Conservation (phyloP, 2,329 filamentous ascomycete species). For the Beauveria scarabaeidicola region DNA sequence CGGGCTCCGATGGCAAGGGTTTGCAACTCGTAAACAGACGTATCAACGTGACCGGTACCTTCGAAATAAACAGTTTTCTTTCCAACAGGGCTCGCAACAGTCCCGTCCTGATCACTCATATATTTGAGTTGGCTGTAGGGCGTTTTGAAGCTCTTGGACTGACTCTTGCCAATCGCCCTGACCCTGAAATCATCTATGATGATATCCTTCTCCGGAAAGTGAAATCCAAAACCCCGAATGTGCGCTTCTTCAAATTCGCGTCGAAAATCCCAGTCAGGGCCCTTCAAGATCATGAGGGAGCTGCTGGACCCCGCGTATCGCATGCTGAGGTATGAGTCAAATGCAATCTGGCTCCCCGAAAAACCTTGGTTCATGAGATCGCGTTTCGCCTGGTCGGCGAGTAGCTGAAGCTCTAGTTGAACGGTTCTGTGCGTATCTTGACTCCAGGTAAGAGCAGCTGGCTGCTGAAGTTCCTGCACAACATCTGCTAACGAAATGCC, state of each 20-base stretch:
- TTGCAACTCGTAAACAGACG: slow-evolving; percentile 19
- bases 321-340: slow-evolving; percentile 34
- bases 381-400: slow-evolving; percentile 16
- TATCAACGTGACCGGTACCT: slow-evolving; percentile 17
- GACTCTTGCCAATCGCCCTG: slow-evolving; percentile 25
- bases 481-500: slow-evolving; percentile 38
- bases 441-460: slow-evolving; percentile 24
- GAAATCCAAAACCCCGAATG: slow-evolving; percentile 68
- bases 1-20: slow-evolving; percentile 13
- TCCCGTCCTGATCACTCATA: not conserved
- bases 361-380: slow-evolving; percentile 24
- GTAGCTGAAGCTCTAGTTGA: slow-evolving; percentile 16
- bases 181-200: slow-evolving; percentile 36
- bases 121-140: slow-evolving; percentile 16
- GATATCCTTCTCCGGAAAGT: slow-evolving; percentile 33
- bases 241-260: slow-evolving; percentile 45
- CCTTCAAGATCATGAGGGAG: slow-evolving; percentile 27
- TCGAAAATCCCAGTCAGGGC: slow-evolving; percentile 18
- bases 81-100: slow-evolving; percentile 15
- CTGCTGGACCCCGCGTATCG: slow-evolving; percentile 35
- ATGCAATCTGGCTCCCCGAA: slow-evolving; percentile 28
- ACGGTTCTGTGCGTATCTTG: slow-evolving; percentile 17
- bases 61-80: slow-evolving; percentile 16
- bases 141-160: slow-evolving; percentile 14
- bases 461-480: slow-evolving; percentile 33